Evolutionary conservation across 768 basidiomycete genomes (phyloP), one percentile per base, ranked within the genome.

Genomic region (Suillus fuscotomentosus): DNA sequence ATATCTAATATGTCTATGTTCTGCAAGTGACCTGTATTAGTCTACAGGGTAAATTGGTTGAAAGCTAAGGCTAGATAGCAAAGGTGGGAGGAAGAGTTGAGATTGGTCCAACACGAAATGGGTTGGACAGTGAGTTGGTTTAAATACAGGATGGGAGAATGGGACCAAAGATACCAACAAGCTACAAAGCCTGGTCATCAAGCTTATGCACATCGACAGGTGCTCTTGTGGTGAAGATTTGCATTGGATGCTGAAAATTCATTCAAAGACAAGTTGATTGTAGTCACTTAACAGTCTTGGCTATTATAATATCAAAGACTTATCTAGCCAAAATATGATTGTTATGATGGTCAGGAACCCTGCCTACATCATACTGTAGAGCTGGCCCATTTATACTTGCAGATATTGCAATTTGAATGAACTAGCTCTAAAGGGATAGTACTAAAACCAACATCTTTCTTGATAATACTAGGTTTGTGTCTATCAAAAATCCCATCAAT

Each of bases 41-140:
- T 63, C 22, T 63, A 56, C n/a, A 14, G 62, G 13, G 53, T 63
- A 7, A 63, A 56, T 38, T 63, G 55, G 62, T 54, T 63, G n/a
- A 57, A 63, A 56, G 69, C 71, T 31, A 68, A 64, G 60, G 71
- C 71, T 17, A 65, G 62, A 36, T 59, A 41, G 14, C 50, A 70
- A 24, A n/a, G 67, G 60, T 72, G 71, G 71, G 41, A 60, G 15
- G 69, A 72, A 41, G 71, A 72, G 60, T 15, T 68, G n/a, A 60
- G 45, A 10, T 34, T 68, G 38, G 48, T 70, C 7, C 39, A 39
- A 60, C 60, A 70, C 60, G 67, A 71, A 39, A 70, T 72, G 69
- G n/a, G n/a, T n/a, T n/a, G n/a, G n/a, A n/a, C n/a, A n/a, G n/a
- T n/a, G n/a, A n/a, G n/a, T n/a, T 72, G 63, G 45, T 70, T 69